phyloP scores from a whole-genome alignment of 2,329 filamentous ascomycete genomes.

The Trichophyton equinum region DNA sequence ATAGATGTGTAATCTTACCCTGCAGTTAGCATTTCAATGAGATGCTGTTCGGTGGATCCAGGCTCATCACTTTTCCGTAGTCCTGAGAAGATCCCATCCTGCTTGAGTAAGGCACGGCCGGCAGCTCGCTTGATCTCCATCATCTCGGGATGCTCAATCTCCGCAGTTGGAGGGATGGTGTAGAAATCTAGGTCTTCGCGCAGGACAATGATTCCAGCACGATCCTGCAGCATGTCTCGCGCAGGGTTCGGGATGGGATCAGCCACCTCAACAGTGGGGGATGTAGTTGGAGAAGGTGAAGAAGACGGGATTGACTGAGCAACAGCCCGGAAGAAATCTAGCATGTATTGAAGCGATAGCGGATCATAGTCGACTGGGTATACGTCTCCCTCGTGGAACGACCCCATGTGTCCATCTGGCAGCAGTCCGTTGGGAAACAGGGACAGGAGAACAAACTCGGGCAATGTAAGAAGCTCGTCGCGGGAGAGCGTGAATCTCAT shows the following conservation, averaged over 20 bases:
- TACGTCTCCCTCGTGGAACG: slow-evolving; percentile 82
- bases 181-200: slow-evolving; percentile 97
- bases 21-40: slow-evolving; percentile 98
- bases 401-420: slow-evolving; percentile 89
- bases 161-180: slow-evolving; percentile 71
- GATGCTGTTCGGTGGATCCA: slow-evolving; percentile 90
- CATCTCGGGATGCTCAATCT: slow-evolving; percentile 83
- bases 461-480: slow-evolving; percentile 87
- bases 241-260: slow-evolving; percentile 60
- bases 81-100: slow-evolving; percentile 92
- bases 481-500: slow-evolving; percentile 86
- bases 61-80: slow-evolving; percentile 89
- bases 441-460: slow-evolving; percentile 95
- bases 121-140: slow-evolving; percentile 90
- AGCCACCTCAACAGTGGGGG: slow-evolving; percentile 49
- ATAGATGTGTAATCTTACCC: slow-evolving; percentile 50
- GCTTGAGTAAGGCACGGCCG: slow-evolving; percentile 69
- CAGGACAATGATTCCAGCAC: slow-evolving; percentile 92
- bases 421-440: slow-evolving; percentile 97
- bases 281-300: slow-evolving; percentile 51
- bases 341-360: slow-evolving; percentile 92
- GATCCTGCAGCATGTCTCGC: slow-evolving; percentile 67
- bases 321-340: slow-evolving; percentile 93
- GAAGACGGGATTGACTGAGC: slow-evolving; percentile 78
- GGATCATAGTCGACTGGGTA: slow-evolving; percentile 98